phyloP scores from a whole-genome alignment of 2,329 filamentous ascomycete genomes.

The Fonsecaea pedrosoi region DNA sequence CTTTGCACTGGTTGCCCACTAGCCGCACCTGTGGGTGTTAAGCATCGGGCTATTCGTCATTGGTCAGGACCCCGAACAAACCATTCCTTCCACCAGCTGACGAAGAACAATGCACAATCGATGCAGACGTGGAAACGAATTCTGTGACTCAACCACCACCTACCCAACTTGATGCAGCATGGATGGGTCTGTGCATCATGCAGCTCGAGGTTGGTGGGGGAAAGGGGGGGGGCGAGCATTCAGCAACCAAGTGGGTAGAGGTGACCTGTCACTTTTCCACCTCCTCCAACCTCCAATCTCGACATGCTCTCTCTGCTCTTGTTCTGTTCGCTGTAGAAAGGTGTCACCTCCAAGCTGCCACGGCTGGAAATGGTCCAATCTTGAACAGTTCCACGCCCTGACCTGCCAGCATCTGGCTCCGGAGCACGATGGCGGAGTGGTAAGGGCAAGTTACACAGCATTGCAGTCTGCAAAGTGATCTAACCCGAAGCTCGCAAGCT shows the following conservation, averaged over 20 bases:
- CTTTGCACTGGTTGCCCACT: neutral
- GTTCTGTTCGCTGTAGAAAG: neutral
- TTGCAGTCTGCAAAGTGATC: neutral
- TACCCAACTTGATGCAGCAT: neutral
- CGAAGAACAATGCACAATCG: neutral
- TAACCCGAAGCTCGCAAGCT: constrained; percentile 1
- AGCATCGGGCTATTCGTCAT: neutral
- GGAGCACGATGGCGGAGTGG: neutral
- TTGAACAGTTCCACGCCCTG: neutral
- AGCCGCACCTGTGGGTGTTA: neutral
- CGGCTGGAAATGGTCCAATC: neutral
- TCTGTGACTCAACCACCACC: neutral
- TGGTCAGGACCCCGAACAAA: neutral
- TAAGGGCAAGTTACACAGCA: neutral
- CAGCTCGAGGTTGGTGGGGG: neutral
- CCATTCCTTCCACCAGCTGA: neutral
- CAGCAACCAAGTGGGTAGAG: neutral
- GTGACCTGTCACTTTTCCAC: neutral
- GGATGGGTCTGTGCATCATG: neutral
- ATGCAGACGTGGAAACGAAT: neutral
- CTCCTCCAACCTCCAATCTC: neutral
- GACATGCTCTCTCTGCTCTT: neutral
- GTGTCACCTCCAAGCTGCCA: neutral
- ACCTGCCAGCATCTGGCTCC: neutral
- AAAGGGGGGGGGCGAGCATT: neutral